Percentiles rank a stretch among this genome's conserved stretches.
Evolutionary conservation across 2,329 filamentous ascomycete species (phyloP).

Genomic region (Bipolaris oryzae): DNA sequence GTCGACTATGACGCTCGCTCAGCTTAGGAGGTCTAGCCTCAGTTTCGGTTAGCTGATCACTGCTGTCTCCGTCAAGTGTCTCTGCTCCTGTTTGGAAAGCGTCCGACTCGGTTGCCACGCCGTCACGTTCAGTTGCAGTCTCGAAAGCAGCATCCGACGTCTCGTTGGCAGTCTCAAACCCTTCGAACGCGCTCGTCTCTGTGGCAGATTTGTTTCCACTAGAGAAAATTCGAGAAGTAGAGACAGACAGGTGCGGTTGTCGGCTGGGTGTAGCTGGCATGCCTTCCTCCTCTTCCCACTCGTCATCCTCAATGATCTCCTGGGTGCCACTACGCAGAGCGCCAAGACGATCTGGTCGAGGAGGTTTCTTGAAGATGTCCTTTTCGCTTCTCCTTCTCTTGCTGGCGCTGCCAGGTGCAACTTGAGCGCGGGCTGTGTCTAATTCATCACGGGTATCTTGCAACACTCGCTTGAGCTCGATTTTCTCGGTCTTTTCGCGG

Average conservation of each 20-base stretch:
- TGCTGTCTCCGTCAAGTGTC: slow-evolving; percentile 70
- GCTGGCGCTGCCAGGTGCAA: slow-evolving; percentile 52
- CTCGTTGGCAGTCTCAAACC: slow-evolving; percentile 84
- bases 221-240: slow-evolving; percentile 40
- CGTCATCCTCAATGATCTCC: slow-evolving; percentile 77
- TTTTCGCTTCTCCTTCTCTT: slow-evolving; percentile 65
- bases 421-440: slow-evolving; percentile 66
- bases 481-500: slow-evolving; percentile 97
- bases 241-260: slow-evolving; percentile 30
- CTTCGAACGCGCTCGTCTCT: slow-evolving; percentile 61
- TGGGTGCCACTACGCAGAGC: slow-evolving; percentile 73
- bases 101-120: slow-evolving; percentile 79
- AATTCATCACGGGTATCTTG: slow-evolving; percentile 95
- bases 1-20: slow-evolving; percentile 46
- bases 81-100: slow-evolving; percentile 95
- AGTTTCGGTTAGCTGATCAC: slow-evolving; percentile 84
- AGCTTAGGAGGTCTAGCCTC: slow-evolving; percentile 59
- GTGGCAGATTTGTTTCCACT: slow-evolving; percentile 44
- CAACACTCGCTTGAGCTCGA: slow-evolving; percentile 91
- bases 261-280: slow-evolving; percentile 62
- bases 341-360: slow-evolving; percentile 75
- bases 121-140: slow-evolving; percentile 76
- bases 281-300: slow-evolving; percentile 82
- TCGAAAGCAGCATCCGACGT: slow-evolving; percentile 67
- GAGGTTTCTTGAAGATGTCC: slow-evolving; percentile 75